Percentiles rank a stretch among this genome's conserved stretches.
Evolutionary conservation across 2,329 filamentous ascomycete species (phyloP).

Genomic region (Graphiopsis chlorocephala): DNA sequence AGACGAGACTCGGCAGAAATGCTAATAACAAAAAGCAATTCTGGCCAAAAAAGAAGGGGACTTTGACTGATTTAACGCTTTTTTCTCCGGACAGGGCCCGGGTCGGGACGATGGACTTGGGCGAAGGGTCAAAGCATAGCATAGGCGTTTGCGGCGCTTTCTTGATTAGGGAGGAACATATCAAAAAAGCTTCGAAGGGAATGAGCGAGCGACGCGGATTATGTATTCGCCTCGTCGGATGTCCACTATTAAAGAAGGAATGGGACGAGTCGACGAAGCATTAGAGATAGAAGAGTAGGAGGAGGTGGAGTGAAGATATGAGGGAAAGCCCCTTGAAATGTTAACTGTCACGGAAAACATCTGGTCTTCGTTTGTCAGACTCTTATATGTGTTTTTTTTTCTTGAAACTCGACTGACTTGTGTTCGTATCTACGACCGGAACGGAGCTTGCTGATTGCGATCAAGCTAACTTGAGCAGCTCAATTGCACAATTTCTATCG

Average conservation of each 20-base stretch:
- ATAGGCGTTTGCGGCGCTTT: slow-evolving; percentile 26
- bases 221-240: background rate
- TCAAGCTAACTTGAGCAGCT: background rate
- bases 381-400: background rate
- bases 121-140: slow-evolving; percentile 23
- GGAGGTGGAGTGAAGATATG: background rate
- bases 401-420: background rate
- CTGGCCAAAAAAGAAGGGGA: background rate
- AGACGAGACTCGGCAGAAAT: background rate
- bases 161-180: slow-evolving; percentile 9
- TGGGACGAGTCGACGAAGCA: background rate
- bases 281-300: slow-evolving; percentile 3
- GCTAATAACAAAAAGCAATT: background rate
- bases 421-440: background rate
- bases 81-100: slow-evolving; percentile 12
- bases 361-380: background rate
- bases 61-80: slow-evolving; percentile 8
- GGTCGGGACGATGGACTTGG: slow-evolving; percentile 4
- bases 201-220: background rate
- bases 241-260: slow-evolving; percentile 5
- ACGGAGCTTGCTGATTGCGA: background rate
- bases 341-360: background rate
- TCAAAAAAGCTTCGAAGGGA: slow-evolving; percentile 8
- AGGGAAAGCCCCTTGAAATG: background rate
- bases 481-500: background rate